These are phyloP conservation scores for Fagopyrum tataricum DNA, from an alignment of 148 eudicot species.

Conservation along the genomic window DNA sequence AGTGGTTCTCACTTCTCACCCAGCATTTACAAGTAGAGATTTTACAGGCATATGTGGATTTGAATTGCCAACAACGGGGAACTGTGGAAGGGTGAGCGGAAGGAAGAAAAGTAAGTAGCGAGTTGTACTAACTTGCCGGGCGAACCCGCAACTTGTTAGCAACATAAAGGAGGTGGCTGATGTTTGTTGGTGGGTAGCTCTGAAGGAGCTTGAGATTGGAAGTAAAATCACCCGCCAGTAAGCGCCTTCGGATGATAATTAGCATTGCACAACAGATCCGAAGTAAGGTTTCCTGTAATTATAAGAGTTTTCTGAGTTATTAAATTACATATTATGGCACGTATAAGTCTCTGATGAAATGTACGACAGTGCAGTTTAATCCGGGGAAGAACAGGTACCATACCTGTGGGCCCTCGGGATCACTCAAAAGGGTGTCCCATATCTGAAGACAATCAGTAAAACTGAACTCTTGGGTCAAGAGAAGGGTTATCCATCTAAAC, in stretches of 20 bases:
- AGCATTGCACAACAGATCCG: conserved; percentile 95
- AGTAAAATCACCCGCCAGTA: conserved; percentile 95
- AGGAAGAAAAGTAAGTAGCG: background rate
- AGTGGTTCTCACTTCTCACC: background rate
- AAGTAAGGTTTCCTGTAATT: conserved; percentile 78
- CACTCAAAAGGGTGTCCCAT: conserved; percentile 96
- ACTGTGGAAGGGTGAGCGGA: background rate
- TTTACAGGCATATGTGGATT: background rate
- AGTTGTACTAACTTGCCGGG: conserved; percentile 29
- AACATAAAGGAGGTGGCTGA: conserved; percentile 85
- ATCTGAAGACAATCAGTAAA: conserved; percentile 81
- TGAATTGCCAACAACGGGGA: background rate
- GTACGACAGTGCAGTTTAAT: background rate
- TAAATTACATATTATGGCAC: background rate
- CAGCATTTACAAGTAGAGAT: conserved; percentile 10
- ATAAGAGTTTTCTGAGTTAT: background rate
- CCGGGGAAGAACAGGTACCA: conserved; percentile 17
- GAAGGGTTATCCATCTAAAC: conserved; percentile 98
- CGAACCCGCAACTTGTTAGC: conserved; percentile 75
- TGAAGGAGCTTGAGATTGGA: conserved; percentile 90
- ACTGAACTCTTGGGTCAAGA: conserved; percentile 93
- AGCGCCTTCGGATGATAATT: conserved; percentile 73
- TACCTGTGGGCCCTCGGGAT: conserved; percentile 98
- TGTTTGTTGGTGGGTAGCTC: conserved; percentile 83
- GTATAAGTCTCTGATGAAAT: background rate